These are phyloP conservation scores for Hygrophila difformis DNA, from an alignment of 257 asterid species.

Conservation along the genomic window DNA sequence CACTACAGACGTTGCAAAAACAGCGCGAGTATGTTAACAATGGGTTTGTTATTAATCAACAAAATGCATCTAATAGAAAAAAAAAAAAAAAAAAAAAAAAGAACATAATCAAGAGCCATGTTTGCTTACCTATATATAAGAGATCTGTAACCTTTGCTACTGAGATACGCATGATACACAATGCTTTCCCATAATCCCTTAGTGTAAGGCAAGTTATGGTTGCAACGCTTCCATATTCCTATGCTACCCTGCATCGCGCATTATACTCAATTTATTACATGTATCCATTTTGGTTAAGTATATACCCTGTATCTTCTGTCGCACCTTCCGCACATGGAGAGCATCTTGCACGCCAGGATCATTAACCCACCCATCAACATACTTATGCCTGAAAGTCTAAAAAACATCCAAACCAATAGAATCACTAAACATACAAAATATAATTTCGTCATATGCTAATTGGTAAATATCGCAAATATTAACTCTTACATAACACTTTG, in stretches of 20 bases:
- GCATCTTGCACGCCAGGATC: constrained; percentile 29
- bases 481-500: too few relatives aligned
- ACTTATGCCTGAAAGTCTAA: constrained; percentile 1
- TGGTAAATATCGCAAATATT: too few relatives aligned
- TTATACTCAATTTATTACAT: neutral
- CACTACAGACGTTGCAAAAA: constrained; percentile 17
- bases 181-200: neutral
- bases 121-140: constrained; percentile 25
- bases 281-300: too few relatives aligned
- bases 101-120: too few relatives aligned
- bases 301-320: too few relatives aligned
- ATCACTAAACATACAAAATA: too few relatives aligned
- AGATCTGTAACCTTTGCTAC: constrained; percentile 23
- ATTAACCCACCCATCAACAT: constrained; percentile 24
- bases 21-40: neutral
- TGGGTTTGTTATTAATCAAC: too few relatives aligned
- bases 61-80: too few relatives aligned
- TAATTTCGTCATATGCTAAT: too few relatives aligned
- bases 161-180: constrained; percentile 21
- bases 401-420: neutral
- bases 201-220: constrained; percentile 9
- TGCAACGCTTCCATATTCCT: constrained; percentile 20
- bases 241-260: constrained; percentile 13
- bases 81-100: too few relatives aligned
- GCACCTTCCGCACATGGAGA: constrained; percentile 29